These are phyloP conservation scores for Naumovozyma baii DNA, from an alignment of 805 yeast genomes.

Conservation along the genomic window DNA sequence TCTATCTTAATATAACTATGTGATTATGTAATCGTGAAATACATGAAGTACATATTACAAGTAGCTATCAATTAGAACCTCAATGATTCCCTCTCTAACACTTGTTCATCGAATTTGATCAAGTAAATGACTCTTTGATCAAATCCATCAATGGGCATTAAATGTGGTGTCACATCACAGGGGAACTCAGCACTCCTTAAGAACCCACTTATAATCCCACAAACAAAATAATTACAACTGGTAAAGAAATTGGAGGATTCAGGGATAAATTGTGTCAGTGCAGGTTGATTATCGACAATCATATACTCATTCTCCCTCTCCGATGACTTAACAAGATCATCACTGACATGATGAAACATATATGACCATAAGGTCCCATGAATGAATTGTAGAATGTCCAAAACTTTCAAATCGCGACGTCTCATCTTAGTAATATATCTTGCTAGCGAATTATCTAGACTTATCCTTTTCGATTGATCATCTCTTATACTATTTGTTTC, in stretches of 20 bases:
- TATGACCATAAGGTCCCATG: slow-evolving; percentile 67
- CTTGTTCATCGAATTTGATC: slow-evolving; percentile 55
- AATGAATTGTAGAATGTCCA: slow-evolving; percentile 64
- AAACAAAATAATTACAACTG: slow-evolving; percentile 75
- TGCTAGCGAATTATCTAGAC: slow-evolving; percentile 2
- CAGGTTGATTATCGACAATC: slow-evolving; percentile 71
- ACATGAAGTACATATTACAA: no score
- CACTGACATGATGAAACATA: slow-evolving; percentile 66
- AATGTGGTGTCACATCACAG: slow-evolving; percentile 72
- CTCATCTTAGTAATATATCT: slow-evolving; percentile 20
- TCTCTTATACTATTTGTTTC: neutral
- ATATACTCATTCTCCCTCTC: slow-evolving; percentile 59
- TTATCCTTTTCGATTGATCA: neutral
- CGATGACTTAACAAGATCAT: slow-evolving; percentile 66
- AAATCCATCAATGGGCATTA: slow-evolving; percentile 47
- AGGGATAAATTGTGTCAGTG: slow-evolving; percentile 60
- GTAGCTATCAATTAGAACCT: slow-evolving; percentile 31
- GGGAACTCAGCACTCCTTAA: slow-evolving; percentile 60
- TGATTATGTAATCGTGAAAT: no score
- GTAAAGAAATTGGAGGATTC: slow-evolving; percentile 37
- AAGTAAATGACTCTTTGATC: slow-evolving; percentile 67
- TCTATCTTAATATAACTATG: no score
- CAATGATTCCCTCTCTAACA: slow-evolving; percentile 45
- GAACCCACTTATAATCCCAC: slow-evolving; percentile 82
- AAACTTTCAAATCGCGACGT: slow-evolving; percentile 49